These are phyloP conservation scores for Venturia asperata DNA, from an alignment of 2,329 filamentous ascomycete genomes.

Conservation along the genomic window DNA sequence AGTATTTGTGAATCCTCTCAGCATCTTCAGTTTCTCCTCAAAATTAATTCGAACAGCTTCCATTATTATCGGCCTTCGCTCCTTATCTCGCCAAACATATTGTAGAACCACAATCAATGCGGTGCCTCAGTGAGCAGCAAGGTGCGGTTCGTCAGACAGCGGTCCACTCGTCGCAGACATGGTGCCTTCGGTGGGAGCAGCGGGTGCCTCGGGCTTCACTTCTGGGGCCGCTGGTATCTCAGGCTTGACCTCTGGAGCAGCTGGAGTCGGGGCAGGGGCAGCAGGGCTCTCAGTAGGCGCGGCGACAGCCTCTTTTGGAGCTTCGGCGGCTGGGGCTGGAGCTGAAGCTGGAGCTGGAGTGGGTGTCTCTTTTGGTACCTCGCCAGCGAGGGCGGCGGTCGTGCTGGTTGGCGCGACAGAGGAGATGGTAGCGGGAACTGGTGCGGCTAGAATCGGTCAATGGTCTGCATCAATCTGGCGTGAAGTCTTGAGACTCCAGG, in stretches of 20 bases:
- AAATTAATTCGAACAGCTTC: background rate
- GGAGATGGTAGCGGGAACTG: background rate
- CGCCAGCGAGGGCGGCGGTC: background rate
- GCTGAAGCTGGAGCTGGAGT: background rate
- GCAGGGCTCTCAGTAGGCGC: slow-evolving; percentile 14
- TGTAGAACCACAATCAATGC: background rate
- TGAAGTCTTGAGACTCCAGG: background rate
- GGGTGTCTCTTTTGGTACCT: background rate
- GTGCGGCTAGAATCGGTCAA: slow-evolving; percentile 10
- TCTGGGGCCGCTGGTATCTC: slow-evolving; percentile 11
- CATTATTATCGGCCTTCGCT: background rate
- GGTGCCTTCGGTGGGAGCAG: slow-evolving; percentile 7
- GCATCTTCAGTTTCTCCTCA: background rate
- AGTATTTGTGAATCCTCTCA: background rate
- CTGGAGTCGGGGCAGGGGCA: slow-evolving; percentile 2
- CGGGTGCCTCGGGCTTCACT: slow-evolving; percentile 10
- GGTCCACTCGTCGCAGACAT: slow-evolving; percentile 15
- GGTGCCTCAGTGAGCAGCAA: background rate
- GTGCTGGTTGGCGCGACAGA: background rate
- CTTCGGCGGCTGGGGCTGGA: slow-evolving; percentile 1
- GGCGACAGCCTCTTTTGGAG: background rate
- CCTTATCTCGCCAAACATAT: slow-evolving; percentile 1
- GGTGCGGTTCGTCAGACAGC: slow-evolving; percentile 7
- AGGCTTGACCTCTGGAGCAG: background rate
- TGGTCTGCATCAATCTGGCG: background rate